Evolutionary conservation across 2,329 filamentous ascomycete genomes (phyloP), one percentile per base, ranked within the genome.

Genomic region (Chaetomium strumarium): DNA sequence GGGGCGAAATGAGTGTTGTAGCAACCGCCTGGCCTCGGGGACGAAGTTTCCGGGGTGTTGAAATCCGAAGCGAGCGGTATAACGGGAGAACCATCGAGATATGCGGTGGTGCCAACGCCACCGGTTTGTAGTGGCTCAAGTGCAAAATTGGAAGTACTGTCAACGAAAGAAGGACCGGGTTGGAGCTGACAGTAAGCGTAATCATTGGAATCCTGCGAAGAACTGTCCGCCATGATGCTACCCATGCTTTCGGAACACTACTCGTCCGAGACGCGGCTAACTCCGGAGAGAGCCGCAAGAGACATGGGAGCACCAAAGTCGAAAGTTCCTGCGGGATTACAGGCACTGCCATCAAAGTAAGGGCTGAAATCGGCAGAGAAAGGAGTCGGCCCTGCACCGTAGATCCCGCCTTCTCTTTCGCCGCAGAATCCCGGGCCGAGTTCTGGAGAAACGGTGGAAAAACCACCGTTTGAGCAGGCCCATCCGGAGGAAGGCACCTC

Each of bases 31-130:
- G 16, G 20, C 6, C n/a, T 14, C 3, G 30, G 29, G 9, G 33
- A 19, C 7, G 8, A 3, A 2, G 40, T 34, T 29, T 14, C 20
- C 12, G 31, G 11, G 16, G 20, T n/a, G 10, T 19, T 31, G 17
- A 24, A 10, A 13, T n/a, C 20, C 2, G 29, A 39, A 30, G 13
- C 2, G 19, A 53, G 36, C 10, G 44, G 37, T 4, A 17, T n/a
- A 11, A 30, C 7, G 17, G 38, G 7, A 13, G 37, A 16, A 6
- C 14, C 30, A 29, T 20, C 39, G 34, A 7, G 36, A 20, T 2
- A 39, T 1, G 10, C 3, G 41, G 41, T 49, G 51, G 43, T 47
- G 47, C 43, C 52, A 50, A 40, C 43, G 47, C 43, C 43, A 43
- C 52, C 38, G 8, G 10, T 3, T 17, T 17, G 16, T 8, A 16